These are phyloP conservation scores for Arabis hirsuta DNA, from an alignment of 345 rosid species.

Conservation along the genomic window DNA sequence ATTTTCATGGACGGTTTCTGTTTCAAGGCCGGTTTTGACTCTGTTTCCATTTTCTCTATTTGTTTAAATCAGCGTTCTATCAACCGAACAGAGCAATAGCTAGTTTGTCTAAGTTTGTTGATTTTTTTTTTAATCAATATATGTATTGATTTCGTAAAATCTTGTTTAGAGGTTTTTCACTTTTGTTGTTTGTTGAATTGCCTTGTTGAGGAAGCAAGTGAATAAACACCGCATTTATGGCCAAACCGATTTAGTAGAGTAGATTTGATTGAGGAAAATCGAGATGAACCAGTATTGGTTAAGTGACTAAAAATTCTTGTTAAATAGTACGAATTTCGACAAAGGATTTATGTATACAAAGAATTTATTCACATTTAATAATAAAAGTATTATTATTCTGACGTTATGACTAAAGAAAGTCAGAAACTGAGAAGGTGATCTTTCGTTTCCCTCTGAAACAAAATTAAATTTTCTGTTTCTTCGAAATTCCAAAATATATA, in stretches of 20 bases:
- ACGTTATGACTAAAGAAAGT: slow-evolving; percentile 3
- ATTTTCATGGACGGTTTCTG: too few relatives aligned
- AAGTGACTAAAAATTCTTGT: not conserved
- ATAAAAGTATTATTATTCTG: not conserved
- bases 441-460: slow-evolving; percentile 30
- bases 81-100: too few relatives aligned
- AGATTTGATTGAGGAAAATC: not conserved
- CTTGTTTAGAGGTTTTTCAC: not conserved
- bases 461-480: slow-evolving; percentile 28
- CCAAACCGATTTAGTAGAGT: not conserved
- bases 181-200: not conserved
- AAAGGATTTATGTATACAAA: too few relatives aligned
- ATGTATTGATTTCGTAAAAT: too few relatives aligned
- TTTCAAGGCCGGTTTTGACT: too few relatives aligned
- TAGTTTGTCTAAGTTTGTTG: too few relatives aligned
- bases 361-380: too few relatives aligned
- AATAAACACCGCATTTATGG: not conserved
- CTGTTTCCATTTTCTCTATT: too few relatives aligned
- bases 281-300: not conserved
- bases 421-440: slow-evolving; percentile 1
- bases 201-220: slow-evolving; percentile 3
- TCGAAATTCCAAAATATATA: not conserved
- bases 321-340: too few relatives aligned
- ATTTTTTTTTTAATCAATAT: too few relatives aligned
- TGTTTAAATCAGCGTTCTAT: too few relatives aligned